Evolutionary conservation across 805 yeast genomes (phyloP).

Genomic region (Sporopachydermia lactativora): DNA sequence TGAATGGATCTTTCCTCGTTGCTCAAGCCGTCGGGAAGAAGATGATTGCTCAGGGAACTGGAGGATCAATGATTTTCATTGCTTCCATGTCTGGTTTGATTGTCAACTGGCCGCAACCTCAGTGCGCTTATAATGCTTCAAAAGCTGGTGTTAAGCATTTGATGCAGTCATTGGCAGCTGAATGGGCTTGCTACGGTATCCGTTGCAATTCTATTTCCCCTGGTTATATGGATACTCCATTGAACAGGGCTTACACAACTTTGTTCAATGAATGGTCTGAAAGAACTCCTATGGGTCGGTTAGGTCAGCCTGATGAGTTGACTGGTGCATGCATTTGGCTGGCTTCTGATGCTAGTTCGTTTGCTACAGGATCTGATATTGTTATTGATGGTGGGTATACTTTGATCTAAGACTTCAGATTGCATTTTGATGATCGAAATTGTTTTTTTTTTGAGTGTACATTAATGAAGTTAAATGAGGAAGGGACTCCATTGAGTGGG

Average conservation of each 20-base stretch:
- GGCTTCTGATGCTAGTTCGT: conserved; percentile 40
- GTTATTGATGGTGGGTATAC: conserved; percentile 51
- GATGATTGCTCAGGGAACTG: conserved; percentile 39
- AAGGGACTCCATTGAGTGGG: no score
- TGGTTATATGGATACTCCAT: conserved; percentile 58
- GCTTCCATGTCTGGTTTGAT: conserved; percentile 63
- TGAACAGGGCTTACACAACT: conserved; percentile 44
- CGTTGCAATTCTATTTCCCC: conserved; percentile 57
- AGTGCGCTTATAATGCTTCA: conserved; percentile 56
- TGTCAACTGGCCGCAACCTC: conserved; percentile 64
- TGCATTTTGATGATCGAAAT: no score
- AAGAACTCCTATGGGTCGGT: conserved; percentile 52
- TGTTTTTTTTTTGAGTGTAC: no score
- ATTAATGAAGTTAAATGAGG: no score
- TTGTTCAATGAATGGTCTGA: conserved; percentile 42
- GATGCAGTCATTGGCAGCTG: conserved; percentile 54
- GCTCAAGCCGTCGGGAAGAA: conserved; percentile 55
- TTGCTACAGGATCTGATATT: conserved; percentile 54
- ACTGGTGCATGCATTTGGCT: conserved; percentile 52
- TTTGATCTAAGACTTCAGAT: conserved; percentile 19
- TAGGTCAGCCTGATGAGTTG: conserved; percentile 60
- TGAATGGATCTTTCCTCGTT: conserved; percentile 52
- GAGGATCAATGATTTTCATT: conserved; percentile 47
- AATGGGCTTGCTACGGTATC: conserved; percentile 57
- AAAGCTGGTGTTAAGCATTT: conserved; percentile 61